Base-by-base conservation (phyloP, 2,329 filamentous ascomycete species). In the Coleophoma cylindrospora region DNA sequence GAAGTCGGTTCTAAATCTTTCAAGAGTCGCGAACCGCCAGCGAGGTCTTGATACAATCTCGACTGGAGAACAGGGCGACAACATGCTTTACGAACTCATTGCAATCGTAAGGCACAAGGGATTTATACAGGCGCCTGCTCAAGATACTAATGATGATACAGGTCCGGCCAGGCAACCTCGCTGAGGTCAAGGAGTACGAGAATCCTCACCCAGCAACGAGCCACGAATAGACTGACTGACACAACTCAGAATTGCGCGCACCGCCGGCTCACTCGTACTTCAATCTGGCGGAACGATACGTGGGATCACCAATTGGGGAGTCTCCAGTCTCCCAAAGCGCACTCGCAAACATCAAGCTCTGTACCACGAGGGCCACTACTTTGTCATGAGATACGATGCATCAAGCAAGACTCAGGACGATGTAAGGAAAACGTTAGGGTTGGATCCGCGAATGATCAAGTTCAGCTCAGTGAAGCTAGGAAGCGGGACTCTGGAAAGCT, bases 51-150 rank as follows among this genome's bases (percentile, higher is more conserved):
- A 38, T 9, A 32, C 41, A 44, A 27, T 19, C 14, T 19, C 12
- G 32, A 27, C 11, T 12, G 10, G 11, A 44, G 21, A 14, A 27
- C 21, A 44, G 21, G 27, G 5, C 13, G 13, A 44, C 66, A 77
- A 69, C 58, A 96, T 99, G 94, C 76, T 99, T 74, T 99, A 99
- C 78, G 94, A 99, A 76, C 77, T 97, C 66, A 94, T 99, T 71
- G 94, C 89, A 70, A 86, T 96, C 73, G 94, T 96, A 74, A 64
- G 86, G 74, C 11, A 40, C 34, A 45, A 8, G 13, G n/a, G 19
- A 21, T 34, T 8, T 4, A 17, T 21, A 37, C 15, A 13, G 27
- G 27, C 27, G 6, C 9, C 27, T 27, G 27, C 9, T 19, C 19
- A 19, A 27, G 27, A 27, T 27, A 27, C 57, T 64, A 60, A 64